Percentiles rank a stretch among this genome's conserved stretches.
Conservation (phyloP, 148 eudicot genomes). For the Fagopyrum esculentum region DNA sequence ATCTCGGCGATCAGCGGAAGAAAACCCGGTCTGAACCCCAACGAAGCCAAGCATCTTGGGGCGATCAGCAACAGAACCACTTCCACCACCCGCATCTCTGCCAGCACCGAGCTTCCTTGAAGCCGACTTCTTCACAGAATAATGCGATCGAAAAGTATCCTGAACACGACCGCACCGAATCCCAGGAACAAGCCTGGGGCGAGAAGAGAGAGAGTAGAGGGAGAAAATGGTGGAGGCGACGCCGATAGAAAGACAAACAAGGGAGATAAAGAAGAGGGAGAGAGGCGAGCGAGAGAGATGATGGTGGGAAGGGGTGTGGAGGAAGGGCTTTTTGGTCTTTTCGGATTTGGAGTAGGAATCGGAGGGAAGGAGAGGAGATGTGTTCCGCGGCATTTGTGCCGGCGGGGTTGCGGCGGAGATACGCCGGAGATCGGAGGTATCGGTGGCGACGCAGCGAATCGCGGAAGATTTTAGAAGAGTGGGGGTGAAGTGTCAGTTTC, state of each 20-base stretch:
- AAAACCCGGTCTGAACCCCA: slow-evolving; percentile 51
- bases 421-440: not conserved
- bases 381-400: slow-evolving; percentile 20
- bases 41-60: slow-evolving; percentile 55
- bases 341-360: slow-evolving; percentile 39
- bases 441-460: not conserved
- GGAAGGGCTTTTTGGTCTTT: slow-evolving; percentile 45
- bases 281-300: slow-evolving; percentile 20
- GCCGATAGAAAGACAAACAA: slow-evolving; percentile 38
- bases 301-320: slow-evolving; percentile 1
- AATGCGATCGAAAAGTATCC: slow-evolving; percentile 43
- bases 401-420: slow-evolving; percentile 2
- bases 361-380: slow-evolving; percentile 16
- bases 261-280: slow-evolving; percentile 25
- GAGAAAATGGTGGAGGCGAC: slow-evolving; percentile 42
- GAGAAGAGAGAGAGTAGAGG: slow-evolving; percentile 43
- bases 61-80: slow-evolving; percentile 23
- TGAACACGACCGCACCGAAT: slow-evolving; percentile 42
- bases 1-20: slow-evolving; percentile 32
- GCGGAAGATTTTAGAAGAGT: not conserved
- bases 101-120: slow-evolving; percentile 22
- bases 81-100: slow-evolving; percentile 1
- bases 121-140: slow-evolving; percentile 15
- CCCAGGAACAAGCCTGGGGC: slow-evolving; percentile 25
- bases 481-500: slow-evolving; percentile 5